Base-by-base conservation (phyloP, 192 early-diverging fungal species). In the Podila minutissima region DNA sequence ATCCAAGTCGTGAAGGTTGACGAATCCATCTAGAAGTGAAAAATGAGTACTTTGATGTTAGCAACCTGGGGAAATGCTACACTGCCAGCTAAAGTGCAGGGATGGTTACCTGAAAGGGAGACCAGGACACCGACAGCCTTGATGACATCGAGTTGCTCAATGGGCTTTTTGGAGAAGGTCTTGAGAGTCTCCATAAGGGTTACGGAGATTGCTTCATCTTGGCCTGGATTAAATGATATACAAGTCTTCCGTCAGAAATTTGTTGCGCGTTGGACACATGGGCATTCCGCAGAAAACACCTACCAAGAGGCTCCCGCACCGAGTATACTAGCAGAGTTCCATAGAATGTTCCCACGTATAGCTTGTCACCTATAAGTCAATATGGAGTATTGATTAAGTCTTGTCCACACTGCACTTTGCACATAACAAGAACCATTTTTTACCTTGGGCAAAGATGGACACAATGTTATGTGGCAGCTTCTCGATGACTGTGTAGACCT, bases 111-210 rank as follows among this genome's bases (percentile, higher is more conserved):
- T 55, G 93, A 87, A 64, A 94, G 78, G 1, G 91, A 89, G 8
- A 95, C 91, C 33, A 95, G 78, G 5, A 93, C 85, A 48, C 86
- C 89, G 13, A 93, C 91, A 64, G 92, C 92, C 37, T 93, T 93
- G 65, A 95, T 90, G 7, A 93, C 86, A 64, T 90, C 92, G 48
- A 95, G 76, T 33, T 94, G 92, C 68, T 93, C 93, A 51, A 95
- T 88, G 11, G 91, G 82, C 59, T 83, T 88, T 67, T 88, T 88
- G 17, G 91, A 88, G 82, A 95, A 95, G 11, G 82, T 85, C 81
- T 93, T 92, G 26, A 86, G 83, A 4, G 92, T 92, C 50, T 93
- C 89, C 12, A 88, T 73, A 13, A 94, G 84, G 9, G 87, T 89
- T 11, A 94, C 88, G 8, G 81, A 72, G 41, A 87, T 83, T 2